Percentiles rank a stretch among this genome's conserved stretches.
Conservation (phyloP, 1,139 yeast genomes). For the Suhomyces choctaworum region DNA sequence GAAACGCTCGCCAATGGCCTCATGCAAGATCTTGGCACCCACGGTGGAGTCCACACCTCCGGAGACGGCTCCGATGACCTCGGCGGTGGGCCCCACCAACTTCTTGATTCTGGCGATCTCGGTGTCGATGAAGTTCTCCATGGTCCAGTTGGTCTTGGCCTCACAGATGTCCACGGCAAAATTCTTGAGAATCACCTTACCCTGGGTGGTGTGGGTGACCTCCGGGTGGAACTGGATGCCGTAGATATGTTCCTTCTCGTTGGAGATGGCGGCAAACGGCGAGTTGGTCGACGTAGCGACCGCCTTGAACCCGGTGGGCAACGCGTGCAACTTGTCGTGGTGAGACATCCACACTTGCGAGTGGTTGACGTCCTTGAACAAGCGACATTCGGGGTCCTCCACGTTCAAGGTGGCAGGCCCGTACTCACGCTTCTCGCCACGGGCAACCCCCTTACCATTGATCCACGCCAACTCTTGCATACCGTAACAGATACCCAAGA, state of each 20-base stretch:
- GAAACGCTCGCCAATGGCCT: constrained; percentile 98
- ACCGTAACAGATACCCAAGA: constrained; percentile 97
- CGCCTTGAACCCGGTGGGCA: constrained; percentile 86
- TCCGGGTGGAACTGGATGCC: constrained; percentile 99
- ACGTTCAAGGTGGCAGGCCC: constrained; percentile 93
- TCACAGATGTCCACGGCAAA: constrained; percentile 91
- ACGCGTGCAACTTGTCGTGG: constrained; percentile 90
- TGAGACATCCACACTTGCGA: constrained; percentile 99
- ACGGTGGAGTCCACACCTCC: constrained; percentile 99
- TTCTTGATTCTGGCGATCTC: constrained; percentile 90
- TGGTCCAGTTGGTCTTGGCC: constrained; percentile 90
- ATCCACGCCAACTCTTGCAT: constrained; percentile 99
- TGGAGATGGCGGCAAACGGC: constrained; percentile 91
- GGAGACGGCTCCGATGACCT: constrained; percentile 98
- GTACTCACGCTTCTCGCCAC: constrained; percentile 97
- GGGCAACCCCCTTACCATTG: constrained; percentile 90
- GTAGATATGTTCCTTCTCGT: constrained; percentile 69
- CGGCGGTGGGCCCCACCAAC: constrained; percentile 95
- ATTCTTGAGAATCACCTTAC: constrained; percentile 82
- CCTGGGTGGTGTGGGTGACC: constrained; percentile 94
- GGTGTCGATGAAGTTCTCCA: constrained; percentile 96
- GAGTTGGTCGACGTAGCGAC: constrained; percentile 94
- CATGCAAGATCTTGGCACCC: constrained; percentile 97
- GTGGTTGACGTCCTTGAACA: constrained; percentile 86
- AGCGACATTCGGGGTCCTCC: constrained; percentile 62